Conservation (phyloP, 78 protist species). For the Pigoraptor vietnamica region DNA sequence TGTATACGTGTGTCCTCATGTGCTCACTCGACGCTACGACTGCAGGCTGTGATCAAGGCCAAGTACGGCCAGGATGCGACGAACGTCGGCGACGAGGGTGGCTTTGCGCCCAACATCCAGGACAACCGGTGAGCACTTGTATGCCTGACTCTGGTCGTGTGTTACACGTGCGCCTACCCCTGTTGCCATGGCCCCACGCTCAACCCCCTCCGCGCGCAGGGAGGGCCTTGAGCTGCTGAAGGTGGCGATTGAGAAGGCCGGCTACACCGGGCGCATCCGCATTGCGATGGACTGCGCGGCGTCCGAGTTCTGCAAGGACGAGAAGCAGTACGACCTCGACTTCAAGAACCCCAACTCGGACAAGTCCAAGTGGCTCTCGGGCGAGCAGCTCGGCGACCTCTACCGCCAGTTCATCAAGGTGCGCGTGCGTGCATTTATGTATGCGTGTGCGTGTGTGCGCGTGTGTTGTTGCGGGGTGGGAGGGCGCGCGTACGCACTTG, state of each 20-base stretch:
- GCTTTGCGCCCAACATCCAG: constrained; percentile 95
- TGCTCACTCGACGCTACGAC: no score
- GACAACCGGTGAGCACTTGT: no score
- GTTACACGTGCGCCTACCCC: no score
- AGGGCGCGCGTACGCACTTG: no score
- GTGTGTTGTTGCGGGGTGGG: background rate
- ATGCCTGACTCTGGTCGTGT: no score
- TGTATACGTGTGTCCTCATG: background rate
- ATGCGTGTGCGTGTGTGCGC: background rate
- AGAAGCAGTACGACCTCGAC: constrained; percentile 91
- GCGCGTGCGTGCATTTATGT: constrained; percentile 1
- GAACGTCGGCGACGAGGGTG: constrained; percentile 99
- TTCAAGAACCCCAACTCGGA: constrained; percentile 74
- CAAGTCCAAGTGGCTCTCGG: constrained; percentile 4
- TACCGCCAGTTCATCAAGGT: constrained; percentile 36
- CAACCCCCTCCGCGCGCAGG: no score
- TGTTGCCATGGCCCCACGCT: no score
- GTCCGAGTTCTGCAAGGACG: constrained; percentile 87
- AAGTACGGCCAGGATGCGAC: constrained; percentile 48
- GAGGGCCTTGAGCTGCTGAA: constrained; percentile 92
- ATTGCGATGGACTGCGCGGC: constrained; percentile 97
- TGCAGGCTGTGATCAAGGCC: constrained; percentile 71
- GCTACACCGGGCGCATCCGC: constrained; percentile 76
- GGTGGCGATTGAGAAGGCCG: constrained; percentile 95
- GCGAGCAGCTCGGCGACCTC: constrained; percentile 52